These are phyloP conservation scores for Selaginella moellendorffii DNA, from an alignment of 75 land plant species.

Conservation along the genomic window DNA sequence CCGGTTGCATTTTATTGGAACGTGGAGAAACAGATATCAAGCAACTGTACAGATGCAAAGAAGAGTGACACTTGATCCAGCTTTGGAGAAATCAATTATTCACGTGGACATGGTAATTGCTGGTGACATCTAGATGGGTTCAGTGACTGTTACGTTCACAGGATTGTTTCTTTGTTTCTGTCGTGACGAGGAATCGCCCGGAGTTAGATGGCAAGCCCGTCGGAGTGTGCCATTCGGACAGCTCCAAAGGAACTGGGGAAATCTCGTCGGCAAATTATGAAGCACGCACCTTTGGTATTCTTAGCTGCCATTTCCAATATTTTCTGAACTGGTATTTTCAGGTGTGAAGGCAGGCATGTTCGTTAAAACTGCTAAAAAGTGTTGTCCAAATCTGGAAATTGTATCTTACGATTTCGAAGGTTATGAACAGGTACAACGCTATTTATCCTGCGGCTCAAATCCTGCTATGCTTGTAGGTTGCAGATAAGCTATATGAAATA, in stretches of 20 bases:
- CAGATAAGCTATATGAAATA: constrained; percentile 78
- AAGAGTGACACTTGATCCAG: not conserved
- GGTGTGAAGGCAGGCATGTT: constrained; percentile 95
- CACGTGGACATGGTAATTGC: constrained; percentile 87
- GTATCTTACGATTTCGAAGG: constrained; percentile 59
- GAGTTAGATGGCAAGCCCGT: constrained; percentile 74
- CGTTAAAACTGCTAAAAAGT: constrained; percentile 79
- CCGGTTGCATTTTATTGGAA: constrained; percentile 95
- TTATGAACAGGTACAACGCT: constrained; percentile 60
- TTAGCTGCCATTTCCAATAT: not conserved
- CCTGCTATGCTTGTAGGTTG: constrained; percentile 49
- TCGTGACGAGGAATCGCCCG: constrained; percentile 54
- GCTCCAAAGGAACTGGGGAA: constrained; percentile 86
- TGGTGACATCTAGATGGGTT: not conserved
- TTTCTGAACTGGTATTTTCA: constrained; percentile 10
- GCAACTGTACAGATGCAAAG: constrained; percentile 12
- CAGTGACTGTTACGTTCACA: constrained; percentile 18
- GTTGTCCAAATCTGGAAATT: constrained; percentile 66
- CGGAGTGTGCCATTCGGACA: constrained; percentile 92
- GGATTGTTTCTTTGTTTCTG: constrained; percentile 98
- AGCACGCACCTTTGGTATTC: constrained; percentile 72
- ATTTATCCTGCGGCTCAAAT: not conserved
- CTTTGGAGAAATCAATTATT: constrained; percentile 26
- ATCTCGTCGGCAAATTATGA: constrained; percentile 98
- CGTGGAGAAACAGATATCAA: constrained; percentile 88